Conservation (phyloP, 176 grass and related monocot genomes). For the Aegilops sharonensis region DNA sequence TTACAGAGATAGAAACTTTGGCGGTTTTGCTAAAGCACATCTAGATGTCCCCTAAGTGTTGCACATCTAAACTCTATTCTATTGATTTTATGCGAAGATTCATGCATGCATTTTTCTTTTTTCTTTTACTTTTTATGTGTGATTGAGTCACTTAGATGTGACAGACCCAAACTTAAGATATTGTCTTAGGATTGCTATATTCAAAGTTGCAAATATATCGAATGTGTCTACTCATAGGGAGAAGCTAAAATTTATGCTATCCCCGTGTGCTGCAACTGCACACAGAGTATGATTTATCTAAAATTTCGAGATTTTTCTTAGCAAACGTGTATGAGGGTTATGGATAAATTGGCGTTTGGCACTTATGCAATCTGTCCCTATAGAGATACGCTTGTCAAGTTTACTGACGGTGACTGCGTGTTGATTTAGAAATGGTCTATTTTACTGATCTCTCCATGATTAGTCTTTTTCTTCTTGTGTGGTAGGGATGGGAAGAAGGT, state of each 20-base stretch:
- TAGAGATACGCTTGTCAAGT: background rate
- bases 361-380: background rate
- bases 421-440: background rate
- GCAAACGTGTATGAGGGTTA: background rate
- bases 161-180: background rate
- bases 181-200: background rate
- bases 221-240: background rate
- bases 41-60: no score
- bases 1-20: background rate
- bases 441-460: constrained; percentile 12
- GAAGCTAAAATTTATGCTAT: background rate
- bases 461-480: background rate
- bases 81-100: no score
- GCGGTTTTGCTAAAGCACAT: no score
- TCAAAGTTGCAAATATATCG: background rate
- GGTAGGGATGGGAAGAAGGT: constrained; percentile 96
- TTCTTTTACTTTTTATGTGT: no score
- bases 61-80: no score
- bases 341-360: background rate
- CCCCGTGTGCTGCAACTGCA: background rate
- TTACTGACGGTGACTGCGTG: background rate
- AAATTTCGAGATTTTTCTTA: background rate
- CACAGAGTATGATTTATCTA: background rate
- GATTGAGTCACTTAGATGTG: no score
- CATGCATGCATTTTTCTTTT: no score